Evolutionary conservation across 2,329 filamentous ascomycete species (phyloP), one percentile per base, ranked within the genome.

Genomic region (Exophiala mesophila): DNA sequence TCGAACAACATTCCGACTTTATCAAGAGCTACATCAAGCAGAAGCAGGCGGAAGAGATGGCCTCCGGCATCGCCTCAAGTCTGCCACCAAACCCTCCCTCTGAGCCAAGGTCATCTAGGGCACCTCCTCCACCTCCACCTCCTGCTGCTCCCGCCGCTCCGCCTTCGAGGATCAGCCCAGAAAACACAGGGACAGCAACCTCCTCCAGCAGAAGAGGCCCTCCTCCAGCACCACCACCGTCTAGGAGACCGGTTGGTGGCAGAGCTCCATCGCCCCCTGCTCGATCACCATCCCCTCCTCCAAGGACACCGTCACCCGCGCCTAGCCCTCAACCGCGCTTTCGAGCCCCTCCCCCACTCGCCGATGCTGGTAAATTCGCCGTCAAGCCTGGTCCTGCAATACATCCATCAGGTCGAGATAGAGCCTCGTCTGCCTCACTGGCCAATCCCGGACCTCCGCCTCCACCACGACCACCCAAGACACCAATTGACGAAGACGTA

Each of bases 311-410:
- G 10, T 80, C 82, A 10, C 85, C 87, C 9, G 78, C 82, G 13
- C 58, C 66, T 18, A 74, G 74, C 7, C 76, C 80, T 16, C 76
- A 82, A 38, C 78, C 79, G 6, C 76, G 74, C 55, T 97, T 94
- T 68, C 77, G 81, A 52, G 90, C 87, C 6, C 92, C 92, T 33
- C 92, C 92, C 23, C 86, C 90, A 2, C 67, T 97, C 46, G 80
- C 87, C 41, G 89, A 95, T 63, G 92, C 92, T 44, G 92, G 92
- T 26, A 94, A 87, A 64, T 92, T 80, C 59, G 88, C 84, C 3
- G 73, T 82, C 49, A 63, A 70, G 20, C 68, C 71, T 43, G 64
- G 63, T 17, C 71, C 65, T 44, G 54, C 70, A 15, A 60, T 69
- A 9, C 57, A 63, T 21, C 66, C 65, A 41, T 60, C 75, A 63